Conservation (phyloP, 2,329 filamentous ascomycete species). For the Hymenoscyphus albidus region DNA sequence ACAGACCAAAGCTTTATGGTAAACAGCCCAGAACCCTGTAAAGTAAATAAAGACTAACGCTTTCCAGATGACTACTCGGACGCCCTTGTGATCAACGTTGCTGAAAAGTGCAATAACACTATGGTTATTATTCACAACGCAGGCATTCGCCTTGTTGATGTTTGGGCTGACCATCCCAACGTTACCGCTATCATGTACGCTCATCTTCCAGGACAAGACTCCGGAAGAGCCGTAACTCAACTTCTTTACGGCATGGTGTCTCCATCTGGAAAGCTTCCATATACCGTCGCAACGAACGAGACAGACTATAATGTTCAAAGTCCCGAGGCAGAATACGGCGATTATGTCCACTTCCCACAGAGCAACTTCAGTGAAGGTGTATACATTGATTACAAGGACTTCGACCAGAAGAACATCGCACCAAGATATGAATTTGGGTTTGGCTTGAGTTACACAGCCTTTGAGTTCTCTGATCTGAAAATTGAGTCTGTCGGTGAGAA, state of each 20-base stretch:
- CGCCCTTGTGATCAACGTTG: slow-evolving; percentile 47
- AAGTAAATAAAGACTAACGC: slow-evolving; percentile 53
- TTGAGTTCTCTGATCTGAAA: slow-evolving; percentile 41
- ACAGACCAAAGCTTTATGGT: slow-evolving; percentile 54
- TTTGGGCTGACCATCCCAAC: slow-evolving; percentile 67
- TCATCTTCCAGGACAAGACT: slow-evolving; percentile 67
- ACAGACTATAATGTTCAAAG: slow-evolving; percentile 48
- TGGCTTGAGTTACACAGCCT: slow-evolving; percentile 54
- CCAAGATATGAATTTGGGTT: slow-evolving; percentile 41
- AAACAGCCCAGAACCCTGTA: slow-evolving; percentile 47
- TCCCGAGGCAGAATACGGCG: slow-evolving; percentile 42
- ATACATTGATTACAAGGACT: slow-evolving; percentile 50
- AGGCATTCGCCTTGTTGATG: slow-evolving; percentile 57
- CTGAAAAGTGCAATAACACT: slow-evolving; percentile 56
- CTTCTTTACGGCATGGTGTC: slow-evolving; percentile 30
- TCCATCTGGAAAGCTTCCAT: slow-evolving; percentile 11
- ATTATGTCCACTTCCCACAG: slow-evolving; percentile 52
- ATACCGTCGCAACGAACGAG: slow-evolving; percentile 58
- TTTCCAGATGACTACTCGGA: slow-evolving; percentile 53
- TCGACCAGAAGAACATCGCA: slow-evolving; percentile 39
- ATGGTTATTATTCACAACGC: slow-evolving; percentile 63
- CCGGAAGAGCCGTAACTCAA: slow-evolving; percentile 47
- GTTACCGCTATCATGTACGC: slow-evolving; percentile 76
- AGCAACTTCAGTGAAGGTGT: slow-evolving; percentile 47
- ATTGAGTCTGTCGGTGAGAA: slow-evolving; percentile 41